These are phyloP conservation scores for Tolypocladium amazonense DNA, from an alignment of 2,329 filamentous ascomycete species.

Conservation along the genomic window DNA sequence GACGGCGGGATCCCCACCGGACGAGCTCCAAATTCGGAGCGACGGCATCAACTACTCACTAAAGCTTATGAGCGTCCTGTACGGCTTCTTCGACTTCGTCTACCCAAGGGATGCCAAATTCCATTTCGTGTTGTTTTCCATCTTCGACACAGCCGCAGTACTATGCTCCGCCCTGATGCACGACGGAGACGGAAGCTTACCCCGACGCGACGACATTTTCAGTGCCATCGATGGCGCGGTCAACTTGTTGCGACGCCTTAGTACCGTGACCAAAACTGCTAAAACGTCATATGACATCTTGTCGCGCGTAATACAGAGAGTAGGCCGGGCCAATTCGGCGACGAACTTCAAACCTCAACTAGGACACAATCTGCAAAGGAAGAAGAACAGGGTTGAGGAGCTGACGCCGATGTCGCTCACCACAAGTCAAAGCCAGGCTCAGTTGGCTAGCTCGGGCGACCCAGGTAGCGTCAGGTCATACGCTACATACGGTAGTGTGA, in stretches of 20 bases:
- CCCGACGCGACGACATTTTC: constrained; percentile 28
- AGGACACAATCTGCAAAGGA: constrained; percentile 4
- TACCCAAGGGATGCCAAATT: constrained; percentile 36
- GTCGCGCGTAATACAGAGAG: constrained; percentile 14
- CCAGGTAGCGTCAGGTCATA: background rate
- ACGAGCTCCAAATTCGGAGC: constrained; percentile 26
- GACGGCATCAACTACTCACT: constrained; percentile 33
- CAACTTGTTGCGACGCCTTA: constrained; percentile 20
- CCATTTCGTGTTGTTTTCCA: constrained; percentile 35
- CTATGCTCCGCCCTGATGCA: constrained; percentile 41
- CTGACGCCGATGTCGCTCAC: constrained; percentile 5
- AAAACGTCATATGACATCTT: constrained; percentile 21
- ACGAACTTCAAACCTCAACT: background rate
- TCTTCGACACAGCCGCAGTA: constrained; percentile 40
- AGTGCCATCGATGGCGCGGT: constrained; percentile 25
- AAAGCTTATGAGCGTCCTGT: constrained; percentile 28
- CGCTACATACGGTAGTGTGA: background rate
- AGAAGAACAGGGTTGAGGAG: constrained; percentile 1
- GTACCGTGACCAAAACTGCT: constrained; percentile 18
- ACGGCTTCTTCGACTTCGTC: constrained; percentile 30
- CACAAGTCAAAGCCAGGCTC: background rate
- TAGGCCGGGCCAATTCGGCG: background rate
- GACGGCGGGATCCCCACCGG: constrained; percentile 12
- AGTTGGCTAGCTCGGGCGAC: constrained; percentile 1
- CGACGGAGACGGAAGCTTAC: constrained; percentile 29